Evolutionary conservation across 768 basidiomycete species (phyloP), one percentile per base, ranked within the genome.

Genomic region (Leccinum sublutescens): DNA sequence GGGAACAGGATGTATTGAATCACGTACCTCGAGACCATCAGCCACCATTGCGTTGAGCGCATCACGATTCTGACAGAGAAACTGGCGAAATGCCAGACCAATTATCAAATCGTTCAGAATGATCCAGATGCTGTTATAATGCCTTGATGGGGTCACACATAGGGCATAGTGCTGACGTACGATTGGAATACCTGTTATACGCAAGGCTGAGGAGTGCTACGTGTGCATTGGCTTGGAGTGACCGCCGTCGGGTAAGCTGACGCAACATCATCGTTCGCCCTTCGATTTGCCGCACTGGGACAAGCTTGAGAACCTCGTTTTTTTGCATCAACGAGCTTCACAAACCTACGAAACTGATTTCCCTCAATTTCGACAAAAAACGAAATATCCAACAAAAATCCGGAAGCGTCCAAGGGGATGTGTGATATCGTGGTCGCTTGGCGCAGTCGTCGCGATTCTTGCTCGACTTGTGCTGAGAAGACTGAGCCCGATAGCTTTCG

Each of bases 101-200:
- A 97, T 79, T 27, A 93, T 93, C 27, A 95, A 71, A 68, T 98
- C 96, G 72, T 98, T 98, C 64, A 93, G 70, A 29, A 95, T 82
- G 2, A 96, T 78, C 96, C 96, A 98, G 2, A 96, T 79, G 31
- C 84, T 86, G 67, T 95, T 97, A 77, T 92, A 95, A 71, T 96
- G 95, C 54, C 92, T 95, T 50, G 15, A 58, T 19, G 33, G 57
- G 9, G 50, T 62, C 29, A 55, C 7, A 27, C 14, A 2, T n/a
- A n/a, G 15, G 21, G 36, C 47, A 38, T 21, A n/a, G 5, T 40
- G 17, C 15, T 14, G 56, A 38, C 51, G 27, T 19, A 43, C 27
- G 29, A 40, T 1, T 48, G 4, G 67, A 79, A 48, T 62, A 90
- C 89, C 82, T 83, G 58, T 91, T 90, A 65, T 94, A 93, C 52